Conservation (phyloP, 1,284 basidiomycete genomes). For the Sporisorium scitamineum region DNA sequence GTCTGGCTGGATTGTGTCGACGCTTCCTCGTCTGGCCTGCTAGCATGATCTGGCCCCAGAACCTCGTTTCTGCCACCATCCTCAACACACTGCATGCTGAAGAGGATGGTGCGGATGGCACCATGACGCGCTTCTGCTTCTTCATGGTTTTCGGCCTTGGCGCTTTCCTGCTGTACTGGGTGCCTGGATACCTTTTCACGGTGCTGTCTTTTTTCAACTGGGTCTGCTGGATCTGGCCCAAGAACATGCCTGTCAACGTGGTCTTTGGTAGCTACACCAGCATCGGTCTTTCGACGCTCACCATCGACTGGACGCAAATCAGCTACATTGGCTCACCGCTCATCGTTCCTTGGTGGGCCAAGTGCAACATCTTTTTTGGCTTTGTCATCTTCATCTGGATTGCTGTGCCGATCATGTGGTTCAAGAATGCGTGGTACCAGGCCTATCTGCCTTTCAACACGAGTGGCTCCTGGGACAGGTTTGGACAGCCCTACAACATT, state of each 20-base stretch:
- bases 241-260: conserved; percentile 86
- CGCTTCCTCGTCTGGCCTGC: conserved; percentile 93
- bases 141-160: conserved; percentile 73
- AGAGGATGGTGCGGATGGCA: conserved; percentile 77
- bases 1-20: conserved; percentile 86
- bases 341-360: conserved; percentile 97
- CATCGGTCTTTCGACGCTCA: conserved; percentile 84
- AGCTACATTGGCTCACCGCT: conserved; percentile 89
- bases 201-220: conserved; percentile 74
- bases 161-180: conserved; percentile 86
- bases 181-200: conserved; percentile 77
- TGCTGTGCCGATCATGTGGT: conserved; percentile 86
- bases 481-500: conserved; percentile 82
- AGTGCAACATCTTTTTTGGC: conserved; percentile 86
- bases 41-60: conserved; percentile 97
- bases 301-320: conserved; percentile 96
- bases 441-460: conserved; percentile 72
- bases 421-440: conserved; percentile 77
- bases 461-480: conserved; percentile 82
- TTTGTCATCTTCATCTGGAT: conserved; percentile 95
- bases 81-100: conserved; percentile 97
- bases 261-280: conserved; percentile 87
- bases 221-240: conserved; percentile 85
- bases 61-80: conserved; percentile 88
- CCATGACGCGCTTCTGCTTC: conserved; percentile 73